These are phyloP conservation scores for Cladophialophora psammophila DNA, from an alignment of 2,329 filamentous ascomycete genomes.

Conservation along the genomic window DNA sequence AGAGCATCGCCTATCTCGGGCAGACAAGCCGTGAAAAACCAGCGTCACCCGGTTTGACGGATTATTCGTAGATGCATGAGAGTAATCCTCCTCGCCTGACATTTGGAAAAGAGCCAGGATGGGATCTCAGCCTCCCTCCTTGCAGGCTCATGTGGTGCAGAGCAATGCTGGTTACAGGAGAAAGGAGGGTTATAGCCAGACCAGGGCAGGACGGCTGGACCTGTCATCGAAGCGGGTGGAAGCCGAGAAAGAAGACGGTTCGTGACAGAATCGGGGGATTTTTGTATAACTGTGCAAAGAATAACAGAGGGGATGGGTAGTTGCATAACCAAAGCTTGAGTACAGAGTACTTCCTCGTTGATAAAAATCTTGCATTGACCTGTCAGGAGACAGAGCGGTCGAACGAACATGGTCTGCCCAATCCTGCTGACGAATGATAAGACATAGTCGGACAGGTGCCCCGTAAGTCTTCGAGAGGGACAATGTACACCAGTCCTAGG, in stretches of 20 bases:
- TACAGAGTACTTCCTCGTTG: slow-evolving; percentile 3
- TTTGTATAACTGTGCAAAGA: slow-evolving; percentile 37
- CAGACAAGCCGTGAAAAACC: background rate
- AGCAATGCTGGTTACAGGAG: slow-evolving; percentile 13
- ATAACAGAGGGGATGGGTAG: slow-evolving; percentile 26
- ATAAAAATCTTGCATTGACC: slow-evolving; percentile 4
- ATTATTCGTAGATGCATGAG: background rate
- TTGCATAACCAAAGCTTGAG: slow-evolving; percentile 25
- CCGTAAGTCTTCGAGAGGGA: background rate
- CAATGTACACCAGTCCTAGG: background rate
- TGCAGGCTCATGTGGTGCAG: slow-evolving; percentile 20
- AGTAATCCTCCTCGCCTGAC: background rate
- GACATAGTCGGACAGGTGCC: background rate
- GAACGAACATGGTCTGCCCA: background rate
- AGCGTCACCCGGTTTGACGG: background rate
- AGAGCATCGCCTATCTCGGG: slow-evolving; percentile 2
- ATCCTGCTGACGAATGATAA: background rate
- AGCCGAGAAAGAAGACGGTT: slow-evolving; percentile 36
- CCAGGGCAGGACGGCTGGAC: slow-evolving; percentile 33
- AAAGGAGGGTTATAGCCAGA: slow-evolving; percentile 26
- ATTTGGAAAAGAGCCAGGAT: slow-evolving; percentile 22
- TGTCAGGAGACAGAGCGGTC: background rate
- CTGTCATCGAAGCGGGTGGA: slow-evolving; percentile 40
- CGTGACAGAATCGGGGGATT: slow-evolving; percentile 42
- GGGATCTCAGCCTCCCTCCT: slow-evolving; percentile 20